Base-by-base conservation (phyloP, 306 rosid species). In the Gastrolobium bilobum region DNA sequence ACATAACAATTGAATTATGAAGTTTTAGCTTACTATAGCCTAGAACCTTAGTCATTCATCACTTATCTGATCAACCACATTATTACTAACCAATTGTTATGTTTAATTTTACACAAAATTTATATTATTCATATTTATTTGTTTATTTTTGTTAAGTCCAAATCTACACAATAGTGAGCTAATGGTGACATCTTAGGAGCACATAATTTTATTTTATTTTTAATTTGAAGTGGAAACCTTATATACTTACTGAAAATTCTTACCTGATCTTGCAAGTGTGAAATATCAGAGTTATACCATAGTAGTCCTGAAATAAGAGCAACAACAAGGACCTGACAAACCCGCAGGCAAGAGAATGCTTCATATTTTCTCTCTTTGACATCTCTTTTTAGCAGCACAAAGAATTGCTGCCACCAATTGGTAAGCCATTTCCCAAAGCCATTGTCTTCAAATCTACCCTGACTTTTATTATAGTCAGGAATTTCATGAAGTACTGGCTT, bases 251-350 rank as follows among this genome's bases (percentile, higher is more conserved):
- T 10, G 35, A 39, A 34, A 40, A 47, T 7, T 51, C 3, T 67
- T 82, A 91, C 91, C 83, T 86, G 90, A 62, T 91, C 91, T 75
- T 87, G 89, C 66, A 91, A 62, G 81, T 83, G 85, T 9, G 85
- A 43, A 75, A 54, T 63, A 44, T 78, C 53, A 2, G 84, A 86
- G 4, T 86, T 83, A 83, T 89, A 89, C 97, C 97, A 89, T 0
- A 89, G 15, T 10, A 84, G 74, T 39, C 92, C 93, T 10, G 84
- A 6, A 15, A 91, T 61, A 37, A 89, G 2, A 29, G 97, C 26
- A 10, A 75, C 84, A 2, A 62, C 46, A 1, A 89, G 29, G 3
- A 89, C 83, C 56, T 87, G 87, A 40, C 20, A 80, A 42, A 91
- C 66, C 52, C 52, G 71, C 10, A 85, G 77, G 44, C 75, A 47